Conservation (phyloP, 805 yeast species). For the Kuraishia molischiana region DNA sequence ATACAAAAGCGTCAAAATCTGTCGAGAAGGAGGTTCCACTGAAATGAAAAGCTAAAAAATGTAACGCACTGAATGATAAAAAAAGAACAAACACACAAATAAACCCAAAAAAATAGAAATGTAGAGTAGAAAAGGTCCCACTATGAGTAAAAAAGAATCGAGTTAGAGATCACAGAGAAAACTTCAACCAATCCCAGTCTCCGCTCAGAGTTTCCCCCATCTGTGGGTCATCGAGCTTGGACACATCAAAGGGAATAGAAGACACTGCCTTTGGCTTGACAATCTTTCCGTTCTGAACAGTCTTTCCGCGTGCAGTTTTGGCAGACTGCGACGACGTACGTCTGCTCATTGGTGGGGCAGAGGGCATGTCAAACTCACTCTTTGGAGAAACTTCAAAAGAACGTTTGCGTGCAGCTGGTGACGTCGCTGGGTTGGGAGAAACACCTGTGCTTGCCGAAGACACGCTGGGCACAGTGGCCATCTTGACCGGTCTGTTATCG, state of each 20-base stretch:
- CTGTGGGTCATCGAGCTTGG: conserved; percentile 1
- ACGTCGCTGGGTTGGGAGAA: not conserved
- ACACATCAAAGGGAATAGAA: not conserved
- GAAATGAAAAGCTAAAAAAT: no score
- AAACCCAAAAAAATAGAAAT: no score
- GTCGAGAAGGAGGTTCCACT: no score
- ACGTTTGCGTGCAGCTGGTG: not conserved
- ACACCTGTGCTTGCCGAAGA: not conserved
- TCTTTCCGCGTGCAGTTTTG: not conserved
- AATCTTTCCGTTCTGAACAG: not conserved
- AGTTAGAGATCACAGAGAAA: conserved; percentile 5
- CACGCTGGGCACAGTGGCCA: not conserved
- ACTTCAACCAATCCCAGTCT: conserved; percentile 28
- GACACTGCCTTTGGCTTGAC: not conserved
- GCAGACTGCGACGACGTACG: not conserved
- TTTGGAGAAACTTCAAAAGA: not conserved
- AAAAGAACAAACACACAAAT: no score
- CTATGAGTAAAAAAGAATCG: not conserved
- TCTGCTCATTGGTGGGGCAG: not conserved
- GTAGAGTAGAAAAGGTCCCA: no score
- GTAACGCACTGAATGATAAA: no score
- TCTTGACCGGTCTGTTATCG: conserved; percentile 2
- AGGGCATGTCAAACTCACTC: not conserved
- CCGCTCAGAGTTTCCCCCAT: conserved; percentile 20
- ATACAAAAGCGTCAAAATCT: no score